Conservation (phyloP, 1,139 yeast species). For the Suhomyces choctaworum region DNA sequence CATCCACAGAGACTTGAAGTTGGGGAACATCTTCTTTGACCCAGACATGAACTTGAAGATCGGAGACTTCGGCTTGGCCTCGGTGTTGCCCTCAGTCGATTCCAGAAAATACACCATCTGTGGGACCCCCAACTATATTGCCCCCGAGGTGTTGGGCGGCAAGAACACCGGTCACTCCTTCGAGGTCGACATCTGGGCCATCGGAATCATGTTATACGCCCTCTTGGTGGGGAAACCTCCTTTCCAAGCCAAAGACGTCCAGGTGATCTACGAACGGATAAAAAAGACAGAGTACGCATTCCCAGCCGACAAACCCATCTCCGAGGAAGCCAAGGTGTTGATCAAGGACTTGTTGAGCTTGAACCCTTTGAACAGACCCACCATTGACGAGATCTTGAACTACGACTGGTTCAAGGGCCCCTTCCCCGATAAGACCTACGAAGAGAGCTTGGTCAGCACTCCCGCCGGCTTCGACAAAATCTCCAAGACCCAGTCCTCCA, state of each 20-base stretch:
- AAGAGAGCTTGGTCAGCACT: slow-evolving; percentile 56
- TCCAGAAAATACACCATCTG: slow-evolving; percentile 90
- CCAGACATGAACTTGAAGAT: slow-evolving; percentile 89
- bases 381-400: slow-evolving; percentile 72
- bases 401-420: slow-evolving; percentile 85
- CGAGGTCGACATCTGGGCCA: slow-evolving; percentile 96
- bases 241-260: slow-evolving; percentile 93
- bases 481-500: slow-evolving; percentile 61
- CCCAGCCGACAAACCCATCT: slow-evolving; percentile 71
- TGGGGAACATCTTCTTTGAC: slow-evolving; percentile 93
- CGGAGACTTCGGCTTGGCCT: slow-evolving; percentile 96
- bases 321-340: slow-evolving; percentile 69
- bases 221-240: slow-evolving; percentile 93
- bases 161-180: slow-evolving; percentile 86
- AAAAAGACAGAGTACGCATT: slow-evolving; percentile 78
- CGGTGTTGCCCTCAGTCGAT: slow-evolving; percentile 65
- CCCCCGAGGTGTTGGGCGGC: slow-evolving; percentile 94
- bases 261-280: slow-evolving; percentile 89
- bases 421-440: slow-evolving; percentile 74
- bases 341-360: slow-evolving; percentile 72
- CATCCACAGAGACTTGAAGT: slow-evolving; percentile 92
- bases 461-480: slow-evolving; percentile 59
- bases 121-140: slow-evolving; percentile 97
- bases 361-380: slow-evolving; percentile 81
- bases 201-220: slow-evolving; percentile 94